Conservation (phyloP, 257 asterid genomes). For the Orobanche coerulescens region DNA sequence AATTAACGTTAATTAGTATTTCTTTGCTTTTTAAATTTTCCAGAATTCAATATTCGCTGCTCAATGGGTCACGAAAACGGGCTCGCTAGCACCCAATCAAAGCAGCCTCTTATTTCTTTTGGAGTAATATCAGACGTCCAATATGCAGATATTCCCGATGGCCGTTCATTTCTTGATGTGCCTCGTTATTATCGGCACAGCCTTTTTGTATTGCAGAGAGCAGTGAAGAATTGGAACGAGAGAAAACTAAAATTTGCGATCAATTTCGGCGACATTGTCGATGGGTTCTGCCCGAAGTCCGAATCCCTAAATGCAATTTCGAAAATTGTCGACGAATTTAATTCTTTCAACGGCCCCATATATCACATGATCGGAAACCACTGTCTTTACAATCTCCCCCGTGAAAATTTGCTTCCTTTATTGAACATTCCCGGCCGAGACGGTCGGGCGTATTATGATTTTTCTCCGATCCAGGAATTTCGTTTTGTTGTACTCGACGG, state of each 20-base stretch:
- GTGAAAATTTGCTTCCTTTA: constrained; percentile 64
- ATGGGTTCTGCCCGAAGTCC: constrained; percentile 81
- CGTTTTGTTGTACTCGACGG: constrained; percentile 83
- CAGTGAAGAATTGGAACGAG: constrained; percentile 42
- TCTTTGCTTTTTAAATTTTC: not conserved
- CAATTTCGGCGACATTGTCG: constrained; percentile 80
- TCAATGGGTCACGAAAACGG: constrained; percentile 54
- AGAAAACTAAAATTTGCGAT: constrained; percentile 47
- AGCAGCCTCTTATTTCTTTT: constrained; percentile 76
- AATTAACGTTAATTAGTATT: not conserved
- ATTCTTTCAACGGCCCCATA: constrained; percentile 48
- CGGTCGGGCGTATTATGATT: constrained; percentile 68
- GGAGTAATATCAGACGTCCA: constrained; percentile 94
- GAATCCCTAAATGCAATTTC: constrained; percentile 50
- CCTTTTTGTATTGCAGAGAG: constrained; percentile 71
- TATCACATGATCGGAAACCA: constrained; percentile 96
- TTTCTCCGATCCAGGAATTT: constrained; percentile 66
- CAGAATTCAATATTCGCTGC: constrained; percentile 34
- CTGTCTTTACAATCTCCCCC: constrained; percentile 93
- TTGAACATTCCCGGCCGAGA: constrained; percentile 43
- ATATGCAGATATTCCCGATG: constrained; percentile 90
- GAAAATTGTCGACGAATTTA: constrained; percentile 46
- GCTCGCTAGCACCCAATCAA: constrained; percentile 31
- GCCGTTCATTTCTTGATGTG: constrained; percentile 77
- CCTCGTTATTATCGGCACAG: constrained; percentile 92